These are phyloP conservation scores for Trichophyton mentagrophytes DNA, from an alignment of 2,329 filamentous ascomycete species.

Conservation along the genomic window DNA sequence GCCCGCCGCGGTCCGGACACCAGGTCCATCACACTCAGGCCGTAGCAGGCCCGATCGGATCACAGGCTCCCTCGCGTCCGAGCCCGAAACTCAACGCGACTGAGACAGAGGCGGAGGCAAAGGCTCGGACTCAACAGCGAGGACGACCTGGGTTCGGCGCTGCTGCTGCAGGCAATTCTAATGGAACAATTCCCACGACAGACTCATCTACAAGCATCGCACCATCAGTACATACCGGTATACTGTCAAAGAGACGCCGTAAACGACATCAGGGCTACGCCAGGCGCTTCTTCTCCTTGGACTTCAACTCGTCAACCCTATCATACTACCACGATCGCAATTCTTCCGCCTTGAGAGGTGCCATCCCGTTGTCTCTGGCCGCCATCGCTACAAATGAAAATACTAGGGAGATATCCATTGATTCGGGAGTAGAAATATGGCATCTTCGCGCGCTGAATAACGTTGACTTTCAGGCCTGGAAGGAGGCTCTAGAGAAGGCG, in stretches of 20 bases:
- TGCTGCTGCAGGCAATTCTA: background rate
- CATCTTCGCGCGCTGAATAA: constrained; percentile 72
- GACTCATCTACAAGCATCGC: constrained; percentile 12
- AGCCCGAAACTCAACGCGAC: constrained; percentile 6
- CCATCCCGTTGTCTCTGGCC: constrained; percentile 81
- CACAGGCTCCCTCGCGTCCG: background rate
- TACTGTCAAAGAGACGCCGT: constrained; percentile 75
- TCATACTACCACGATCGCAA: constrained; percentile 95
- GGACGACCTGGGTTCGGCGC: background rate
- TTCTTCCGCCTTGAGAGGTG: constrained; percentile 79
- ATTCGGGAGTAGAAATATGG: constrained; percentile 95
- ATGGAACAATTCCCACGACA: background rate
- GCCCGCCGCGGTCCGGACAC: constrained; percentile 31
- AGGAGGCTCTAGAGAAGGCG: constrained; percentile 68
- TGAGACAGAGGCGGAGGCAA: background rate
- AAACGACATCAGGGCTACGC: constrained; percentile 93
- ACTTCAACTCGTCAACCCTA: constrained; percentile 84
- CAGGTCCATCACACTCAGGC: constrained; percentile 41
- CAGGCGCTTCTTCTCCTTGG: constrained; percentile 85
- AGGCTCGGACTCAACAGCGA: background rate
- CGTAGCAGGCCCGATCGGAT: constrained; percentile 26
- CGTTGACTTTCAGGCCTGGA: constrained; percentile 82
- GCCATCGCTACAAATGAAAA: constrained; percentile 83
- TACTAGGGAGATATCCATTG: constrained; percentile 83
- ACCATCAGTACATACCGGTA: constrained; percentile 63